Evolutionary conservation across 2,329 filamentous ascomycete species (phyloP).

Genomic region (Aspergillus sp.): DNA sequence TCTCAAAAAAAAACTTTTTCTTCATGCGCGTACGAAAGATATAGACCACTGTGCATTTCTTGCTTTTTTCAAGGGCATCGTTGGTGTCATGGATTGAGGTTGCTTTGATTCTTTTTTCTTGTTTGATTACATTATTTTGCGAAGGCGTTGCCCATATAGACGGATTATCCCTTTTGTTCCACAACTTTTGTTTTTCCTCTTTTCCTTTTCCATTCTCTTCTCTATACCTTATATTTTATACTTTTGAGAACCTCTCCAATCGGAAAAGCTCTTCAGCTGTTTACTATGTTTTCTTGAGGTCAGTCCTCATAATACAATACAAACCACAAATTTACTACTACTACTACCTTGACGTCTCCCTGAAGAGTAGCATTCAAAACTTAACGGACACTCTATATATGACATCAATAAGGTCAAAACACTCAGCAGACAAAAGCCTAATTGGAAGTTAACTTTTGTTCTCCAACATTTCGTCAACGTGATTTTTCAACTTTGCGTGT

Average conservation of each 20-base stretch:
- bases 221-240: constrained; percentile 21
- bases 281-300: constrained; percentile 11
- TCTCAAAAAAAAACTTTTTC: constrained; percentile 18
- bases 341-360: background rate
- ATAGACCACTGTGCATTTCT: constrained; percentile 44
- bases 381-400: background rate
- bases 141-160: constrained; percentile 26
- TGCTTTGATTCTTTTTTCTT: constrained; percentile 11
- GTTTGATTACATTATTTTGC: constrained; percentile 21
- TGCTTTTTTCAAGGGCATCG: constrained; percentile 36
- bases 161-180: constrained; percentile 21
- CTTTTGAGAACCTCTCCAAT: constrained; percentile 14
- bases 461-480: no score
- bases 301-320: constrained; percentile 3
- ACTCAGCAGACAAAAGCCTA: background rate
- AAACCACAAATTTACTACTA: background rate
- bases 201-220: constrained; percentile 17
- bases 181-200: constrained; percentile 18
- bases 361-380: background rate
- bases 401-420: no score
- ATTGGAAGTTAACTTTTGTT: background rate
- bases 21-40: constrained; percentile 40
- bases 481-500: no score
- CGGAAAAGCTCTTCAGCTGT: constrained; percentile 16
- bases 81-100: constrained; percentile 32